Evolutionary conservation across 345 rosid species (phyloP).

Genomic region (Lumnitzera racemosa): DNA sequence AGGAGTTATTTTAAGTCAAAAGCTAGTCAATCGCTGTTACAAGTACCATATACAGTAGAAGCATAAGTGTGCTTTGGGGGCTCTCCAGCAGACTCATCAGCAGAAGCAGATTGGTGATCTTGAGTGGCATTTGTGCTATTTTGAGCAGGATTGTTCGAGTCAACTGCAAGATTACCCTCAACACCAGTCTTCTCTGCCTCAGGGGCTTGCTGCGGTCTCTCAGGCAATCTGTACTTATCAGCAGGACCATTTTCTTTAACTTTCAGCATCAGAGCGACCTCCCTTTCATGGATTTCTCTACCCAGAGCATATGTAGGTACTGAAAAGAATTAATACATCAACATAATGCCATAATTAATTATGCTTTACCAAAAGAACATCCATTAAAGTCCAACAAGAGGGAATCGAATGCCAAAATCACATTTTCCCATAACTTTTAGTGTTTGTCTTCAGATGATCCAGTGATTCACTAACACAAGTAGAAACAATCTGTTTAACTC

Average conservation of each 20-base stretch:
- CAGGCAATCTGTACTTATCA: constrained; percentile 33
- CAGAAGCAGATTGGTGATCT: constrained; percentile 31
- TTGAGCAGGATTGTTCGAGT: constrained; percentile 29
- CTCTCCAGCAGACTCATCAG: constrained; percentile 43
- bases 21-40: not conserved
- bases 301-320: constrained; percentile 43
- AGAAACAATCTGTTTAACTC: too few species aligned
- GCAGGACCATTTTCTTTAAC: constrained; percentile 39
- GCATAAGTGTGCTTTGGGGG: constrained; percentile 65
- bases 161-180: constrained; percentile 25
- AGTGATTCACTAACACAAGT: too few species aligned
- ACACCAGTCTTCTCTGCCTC: constrained; percentile 17
- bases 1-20: not conserved
- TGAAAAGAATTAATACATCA: constrained; percentile 11
- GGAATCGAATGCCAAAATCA: not conserved
- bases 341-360: not conserved
- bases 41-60: constrained; percentile 47
- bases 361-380: not conserved
- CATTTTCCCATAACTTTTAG: too few species aligned
- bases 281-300: constrained; percentile 38
- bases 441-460: too few species aligned
- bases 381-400: not conserved
- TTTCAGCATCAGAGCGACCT: constrained; percentile 27
- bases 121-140: constrained; percentile 16
- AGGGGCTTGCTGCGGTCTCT: constrained; percentile 33